A percentile compares a stretch with the other conserved stretches of the same genome.
phyloP scores from a whole-genome alignment of 2,329 filamentous ascomycete species.

The Fusarium irregulare region DNA sequence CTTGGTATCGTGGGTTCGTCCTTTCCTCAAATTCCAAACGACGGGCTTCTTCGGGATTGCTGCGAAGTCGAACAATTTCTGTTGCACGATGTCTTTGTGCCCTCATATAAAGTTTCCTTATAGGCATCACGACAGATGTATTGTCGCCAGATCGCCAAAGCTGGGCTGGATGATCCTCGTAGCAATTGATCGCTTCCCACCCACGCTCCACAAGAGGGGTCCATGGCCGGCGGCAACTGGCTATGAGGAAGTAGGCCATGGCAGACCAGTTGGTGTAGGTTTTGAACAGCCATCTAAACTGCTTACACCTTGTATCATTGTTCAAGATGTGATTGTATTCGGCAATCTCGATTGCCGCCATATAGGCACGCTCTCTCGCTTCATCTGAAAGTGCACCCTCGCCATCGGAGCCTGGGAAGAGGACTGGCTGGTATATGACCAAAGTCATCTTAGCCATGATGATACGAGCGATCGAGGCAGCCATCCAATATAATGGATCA shows the following conservation, averaged over 20 bases:
- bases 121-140: conserved; percentile 63
- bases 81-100: conserved; percentile 63
- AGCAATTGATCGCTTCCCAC: conserved; percentile 59
- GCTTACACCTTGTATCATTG: conserved; percentile 62
- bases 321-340: conserved; percentile 75
- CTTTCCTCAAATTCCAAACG: conserved; percentile 63
- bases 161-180: conserved; percentile 55
- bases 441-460: conserved; percentile 84
- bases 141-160: conserved; percentile 59
- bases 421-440: conserved; percentile 79
- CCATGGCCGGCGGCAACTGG: conserved; percentile 60
- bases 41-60: conserved; percentile 61
- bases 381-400: conserved; percentile 68
- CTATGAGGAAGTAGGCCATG: conserved; percentile 61
- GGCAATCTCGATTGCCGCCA: conserved; percentile 78
- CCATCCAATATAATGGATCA: conserved; percentile 73
- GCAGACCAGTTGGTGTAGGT: conserved; percentile 65
- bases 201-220: conserved; percentile 62
- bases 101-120: conserved; percentile 65
- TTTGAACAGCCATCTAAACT: conserved; percentile 62
- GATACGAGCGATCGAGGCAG: conserved; percentile 74
- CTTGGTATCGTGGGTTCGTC: conserved; percentile 54
- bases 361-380: conserved; percentile 75
- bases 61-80: conserved; percentile 62
- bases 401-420: conserved; percentile 67